Evolutionary conservation across 805 yeast species (phyloP), one percentile per base, ranked within the genome.

Genomic region (Pichia heedii): DNA sequence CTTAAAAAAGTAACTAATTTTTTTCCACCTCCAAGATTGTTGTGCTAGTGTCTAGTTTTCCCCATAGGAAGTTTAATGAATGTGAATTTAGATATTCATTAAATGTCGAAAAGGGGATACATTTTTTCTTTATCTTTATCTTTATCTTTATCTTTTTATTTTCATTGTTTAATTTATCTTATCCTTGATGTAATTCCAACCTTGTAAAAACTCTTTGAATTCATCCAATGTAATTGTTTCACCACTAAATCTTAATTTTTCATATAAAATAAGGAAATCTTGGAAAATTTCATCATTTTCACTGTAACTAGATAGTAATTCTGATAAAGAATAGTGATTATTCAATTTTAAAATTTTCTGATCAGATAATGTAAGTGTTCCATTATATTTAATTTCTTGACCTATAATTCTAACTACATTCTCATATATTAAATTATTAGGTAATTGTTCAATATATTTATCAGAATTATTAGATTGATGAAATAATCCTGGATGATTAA

Each of bases 221-320:
- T 81, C 81, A 4, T 63, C 66, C 49, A 80, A 78, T 1, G 72
- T 61, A 16, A 86, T 75, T 16, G 76, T 68, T 18, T 67, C 59
- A 2, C 84, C 83, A 6, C 90, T 74, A 59, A 78, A 88, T 46
- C 86, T 67, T 32, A 81, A 68, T 40, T 67, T 65, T 51, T 88
- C 96, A 62, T 86, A 88, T 13, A 75, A 58, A 4, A 64, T 66
- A 4, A 78, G 63, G 47, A 73, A 74, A 30, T 64, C 55, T 6
- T 50, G 49, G 5, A 57, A 24, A 11, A 37, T 37, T 19, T 39
- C 29, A 11, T 43, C 19, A 37, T 36, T 24, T 3, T 24, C 16
- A 41, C 22, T 22, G 47, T 35, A 36, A 13, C 56, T 59, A 30
- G 74, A 52, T 34, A 66, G 56, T 3, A 69, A 56, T 27, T 56